Conservation (phyloP, 768 basidiomycete genomes). For the Russula lepida region DNA sequence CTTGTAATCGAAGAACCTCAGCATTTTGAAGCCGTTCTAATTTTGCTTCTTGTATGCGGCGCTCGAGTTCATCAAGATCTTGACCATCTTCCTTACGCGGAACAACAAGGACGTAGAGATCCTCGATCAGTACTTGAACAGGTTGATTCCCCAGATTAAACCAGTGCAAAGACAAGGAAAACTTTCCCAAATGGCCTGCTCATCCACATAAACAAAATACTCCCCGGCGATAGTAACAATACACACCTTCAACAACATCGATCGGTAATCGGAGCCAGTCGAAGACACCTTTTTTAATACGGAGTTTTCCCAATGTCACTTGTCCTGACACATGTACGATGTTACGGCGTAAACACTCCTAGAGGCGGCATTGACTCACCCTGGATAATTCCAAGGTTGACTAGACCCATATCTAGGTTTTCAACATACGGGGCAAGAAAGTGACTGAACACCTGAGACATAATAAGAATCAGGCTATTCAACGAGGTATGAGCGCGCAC, state of each 20-base stretch:
- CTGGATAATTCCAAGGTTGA: slow-evolving; percentile 88
- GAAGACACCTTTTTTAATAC: slow-evolving; percentile 85
- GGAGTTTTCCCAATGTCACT: slow-evolving; percentile 69
- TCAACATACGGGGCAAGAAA: slow-evolving; percentile 93
- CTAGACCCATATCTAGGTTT: slow-evolving; percentile 90
- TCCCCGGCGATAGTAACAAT: background rate
- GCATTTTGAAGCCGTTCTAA: slow-evolving; percentile 83
- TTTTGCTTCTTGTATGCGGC: slow-evolving; percentile 76
- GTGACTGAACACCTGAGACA: slow-evolving; percentile 69
- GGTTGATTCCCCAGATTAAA: slow-evolving; percentile 84
- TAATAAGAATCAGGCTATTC: background rate
- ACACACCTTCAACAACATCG: slow-evolving; percentile 82
- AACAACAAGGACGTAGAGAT: slow-evolving; percentile 89
- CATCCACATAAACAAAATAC: background rate
- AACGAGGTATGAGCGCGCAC: slow-evolving; percentile 35
- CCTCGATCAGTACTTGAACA: slow-evolving; percentile 84
- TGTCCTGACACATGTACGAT: slow-evolving; percentile 42
- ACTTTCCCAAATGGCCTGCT: slow-evolving; percentile 75
- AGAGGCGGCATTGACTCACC: slow-evolving; percentile 36
- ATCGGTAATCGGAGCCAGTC: slow-evolving; percentile 95
- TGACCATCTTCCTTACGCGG: slow-evolving; percentile 61
- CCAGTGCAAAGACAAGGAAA: slow-evolving; percentile 83
- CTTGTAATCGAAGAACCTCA: slow-evolving; percentile 68
- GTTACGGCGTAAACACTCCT: slow-evolving; percentile 5
- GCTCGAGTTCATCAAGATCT: slow-evolving; percentile 80